Conservation (phyloP, 2,329 filamentous ascomycete genomes). For the Cryphonectria carpinicola region DNA sequence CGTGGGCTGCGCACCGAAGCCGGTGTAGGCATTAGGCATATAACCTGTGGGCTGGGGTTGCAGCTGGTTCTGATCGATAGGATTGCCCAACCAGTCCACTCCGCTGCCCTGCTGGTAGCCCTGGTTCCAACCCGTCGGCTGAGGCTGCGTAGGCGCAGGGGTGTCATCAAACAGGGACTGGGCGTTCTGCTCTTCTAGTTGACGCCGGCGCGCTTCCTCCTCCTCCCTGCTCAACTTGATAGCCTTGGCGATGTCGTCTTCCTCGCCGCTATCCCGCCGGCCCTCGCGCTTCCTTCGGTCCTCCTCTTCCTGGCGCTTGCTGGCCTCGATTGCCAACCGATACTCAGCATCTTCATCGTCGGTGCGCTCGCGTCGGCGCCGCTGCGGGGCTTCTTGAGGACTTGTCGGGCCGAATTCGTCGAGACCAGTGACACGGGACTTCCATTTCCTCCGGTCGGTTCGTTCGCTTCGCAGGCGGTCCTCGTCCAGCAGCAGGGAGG, state of each 20-base stretch:
- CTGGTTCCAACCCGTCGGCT: slow-evolving; percentile 90
- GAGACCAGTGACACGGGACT: slow-evolving; percentile 90
- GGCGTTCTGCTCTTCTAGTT: slow-evolving; percentile 85
- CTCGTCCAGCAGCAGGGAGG: slow-evolving; percentile 88
- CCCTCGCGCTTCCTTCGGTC: slow-evolving; percentile 75
- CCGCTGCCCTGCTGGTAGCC: slow-evolving; percentile 96
- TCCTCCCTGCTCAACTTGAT: slow-evolving; percentile 95
- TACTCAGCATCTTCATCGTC: slow-evolving; percentile 93
- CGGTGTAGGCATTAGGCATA: slow-evolving; percentile 60
- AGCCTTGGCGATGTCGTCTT: slow-evolving; percentile 91
- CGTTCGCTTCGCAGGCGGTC: slow-evolving; percentile 89
- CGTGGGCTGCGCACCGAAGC: slow-evolving; percentile 53
- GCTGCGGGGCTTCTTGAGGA: slow-evolving; percentile 44
- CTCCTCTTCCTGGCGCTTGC: slow-evolving; percentile 93
- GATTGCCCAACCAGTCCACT: slow-evolving; percentile 97
- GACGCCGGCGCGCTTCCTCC: slow-evolving; percentile 83
- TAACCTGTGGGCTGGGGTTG: slow-evolving; percentile 82
- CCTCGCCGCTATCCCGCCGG: slow-evolving; percentile 62
- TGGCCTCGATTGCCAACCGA: slow-evolving; percentile 87
- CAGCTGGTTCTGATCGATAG: slow-evolving; percentile 76
- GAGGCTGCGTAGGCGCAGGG: slow-evolving; percentile 65
- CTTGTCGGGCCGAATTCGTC: slow-evolving; percentile 72
- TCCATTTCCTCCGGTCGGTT: slow-evolving; percentile 92
- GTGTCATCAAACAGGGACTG: slow-evolving; percentile 87
- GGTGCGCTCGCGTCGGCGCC: slow-evolving; percentile 54